Conservation (phyloP, 176 grass and related monocot genomes). For the Zoysia japonica region DNA sequence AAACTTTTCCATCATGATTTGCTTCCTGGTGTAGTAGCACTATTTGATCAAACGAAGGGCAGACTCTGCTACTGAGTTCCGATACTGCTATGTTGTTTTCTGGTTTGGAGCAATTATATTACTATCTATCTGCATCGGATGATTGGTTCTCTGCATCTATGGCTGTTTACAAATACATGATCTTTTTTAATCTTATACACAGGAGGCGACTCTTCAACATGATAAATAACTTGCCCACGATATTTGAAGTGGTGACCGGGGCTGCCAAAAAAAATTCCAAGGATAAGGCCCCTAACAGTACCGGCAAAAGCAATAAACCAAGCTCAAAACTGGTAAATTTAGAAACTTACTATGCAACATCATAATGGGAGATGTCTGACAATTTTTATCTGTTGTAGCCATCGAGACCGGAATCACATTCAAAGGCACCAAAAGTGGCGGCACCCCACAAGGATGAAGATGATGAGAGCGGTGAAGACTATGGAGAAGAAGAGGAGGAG, state of each 20-base stretch:
- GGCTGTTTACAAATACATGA: neutral
- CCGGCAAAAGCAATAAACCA: slow-evolving; percentile 68
- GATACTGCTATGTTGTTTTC: neutral
- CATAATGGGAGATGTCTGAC: neutral
- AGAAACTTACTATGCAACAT: slow-evolving; percentile 2
- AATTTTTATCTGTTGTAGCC: slow-evolving; percentile 31
- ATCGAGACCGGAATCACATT: slow-evolving; percentile 60
- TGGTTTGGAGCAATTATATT: slow-evolving; percentile 3
- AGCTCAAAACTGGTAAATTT: slow-evolving; percentile 68
- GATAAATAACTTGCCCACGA: slow-evolving; percentile 92
- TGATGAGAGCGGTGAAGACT: slow-evolving; percentile 66
- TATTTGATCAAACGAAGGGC: neutral
- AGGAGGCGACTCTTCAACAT: slow-evolving; percentile 90
- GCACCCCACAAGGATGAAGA: slow-evolving; percentile 65
- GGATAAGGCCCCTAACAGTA: slow-evolving; percentile 78
- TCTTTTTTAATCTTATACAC: slow-evolving; percentile 1
- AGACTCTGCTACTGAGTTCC: neutral
- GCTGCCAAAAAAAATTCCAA: slow-evolving; percentile 77
- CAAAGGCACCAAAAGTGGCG: slow-evolving; percentile 45
- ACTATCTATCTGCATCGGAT: slow-evolving; percentile 12
- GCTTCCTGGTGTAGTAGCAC: neutral
- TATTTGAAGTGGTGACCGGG: slow-evolving; percentile 95
- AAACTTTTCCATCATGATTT: neutral
- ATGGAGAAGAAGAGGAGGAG: slow-evolving; percentile 66
- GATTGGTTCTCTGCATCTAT: slow-evolving; percentile 5